These are phyloP conservation scores for Hysterium pulicare DNA, from an alignment of 2,329 filamentous ascomycete genomes.

Conservation along the genomic window DNA sequence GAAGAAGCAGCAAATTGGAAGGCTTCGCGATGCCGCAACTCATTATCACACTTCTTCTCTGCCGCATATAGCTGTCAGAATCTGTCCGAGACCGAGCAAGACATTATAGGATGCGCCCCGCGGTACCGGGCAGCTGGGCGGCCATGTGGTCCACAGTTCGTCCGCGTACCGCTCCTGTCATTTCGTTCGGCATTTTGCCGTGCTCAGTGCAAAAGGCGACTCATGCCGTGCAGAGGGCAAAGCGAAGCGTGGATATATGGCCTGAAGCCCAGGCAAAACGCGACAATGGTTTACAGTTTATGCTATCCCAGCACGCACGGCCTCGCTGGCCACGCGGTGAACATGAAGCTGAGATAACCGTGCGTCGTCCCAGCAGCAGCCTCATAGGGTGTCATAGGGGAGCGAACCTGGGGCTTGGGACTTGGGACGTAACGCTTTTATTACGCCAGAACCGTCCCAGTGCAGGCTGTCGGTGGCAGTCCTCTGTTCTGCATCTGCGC, in stretches of 20 bases:
- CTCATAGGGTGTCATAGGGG: too few relatives aligned
- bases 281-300: constrained; percentile 3
- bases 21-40: constrained; percentile 4
- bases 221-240: constrained; percentile 12
- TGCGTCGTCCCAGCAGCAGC: neutral
- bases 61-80: too few relatives aligned
- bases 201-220: constrained; percentile 9
- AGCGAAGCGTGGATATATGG: constrained; percentile 16
- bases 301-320: neutral
- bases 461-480: too few relatives aligned
- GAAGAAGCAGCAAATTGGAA: constrained; percentile 13
- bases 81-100: too few relatives aligned
- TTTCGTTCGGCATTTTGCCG: constrained; percentile 12
- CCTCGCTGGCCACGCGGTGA: neutral
- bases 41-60: too few relatives aligned
- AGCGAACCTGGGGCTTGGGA: too few relatives aligned
- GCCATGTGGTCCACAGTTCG: constrained; percentile 5
- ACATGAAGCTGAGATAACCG: neutral
- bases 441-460: too few relatives aligned
- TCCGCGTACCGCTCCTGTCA: constrained; percentile 11
- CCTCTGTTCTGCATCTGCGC: too few relatives aligned
- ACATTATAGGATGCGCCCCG: too few relatives aligned
- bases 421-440: too few relatives aligned
- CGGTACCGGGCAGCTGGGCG: too few relatives aligned
- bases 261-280: constrained; percentile 6